Evolutionary conservation across 805 yeast genomes (phyloP), one percentile per base, ranked within the genome.

Genomic region (Ogataea pignaliae): DNA sequence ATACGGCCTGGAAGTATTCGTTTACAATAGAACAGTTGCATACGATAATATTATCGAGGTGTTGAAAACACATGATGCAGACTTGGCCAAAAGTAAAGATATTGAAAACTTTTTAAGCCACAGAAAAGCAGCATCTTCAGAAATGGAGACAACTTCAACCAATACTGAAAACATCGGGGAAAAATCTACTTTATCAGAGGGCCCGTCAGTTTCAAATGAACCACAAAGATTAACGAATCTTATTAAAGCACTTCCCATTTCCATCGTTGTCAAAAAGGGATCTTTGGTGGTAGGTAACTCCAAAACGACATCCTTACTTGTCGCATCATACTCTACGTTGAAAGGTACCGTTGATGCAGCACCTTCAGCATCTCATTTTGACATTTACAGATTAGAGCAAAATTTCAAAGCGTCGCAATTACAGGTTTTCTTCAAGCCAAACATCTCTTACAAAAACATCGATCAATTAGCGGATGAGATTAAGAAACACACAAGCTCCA

Each of bases 1-100:
- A 10, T 84, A 81, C 41, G 99, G 99, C 1, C 57, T 87, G 3
- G 99, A 93, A 61, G 64, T 85, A 37, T 93, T 89, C 60, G 66
- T 85, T 44, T 91, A 86, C 63, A 93, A 93, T 63, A 75, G 93
- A 56, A 77, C 87, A 0, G 69, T 68, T 10, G 90, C 96, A 0
- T 93, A 85, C 63, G 90, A 87, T 36, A 72, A 71, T 41, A 75
- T 86, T 13, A 53, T 81, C 52, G 72, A 74, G 16, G 43, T 39
- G 14, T 36, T 51, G 35, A 34, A 43, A 16, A 47, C 44, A 18
- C 32, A 47, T 12, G 48, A 45, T 15, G 36, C 29, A 3, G 40
- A 34, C 10, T 21, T 37, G 10, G n/a, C 18, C 3, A 18, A 41
- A 26, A 38, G 32, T 15, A 34, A 46, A n/a, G 38, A 40, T 3